Evolutionary conservation across 148 eudicot genomes (phyloP).

Genomic region (Pharnaceum exiguum): DNA sequence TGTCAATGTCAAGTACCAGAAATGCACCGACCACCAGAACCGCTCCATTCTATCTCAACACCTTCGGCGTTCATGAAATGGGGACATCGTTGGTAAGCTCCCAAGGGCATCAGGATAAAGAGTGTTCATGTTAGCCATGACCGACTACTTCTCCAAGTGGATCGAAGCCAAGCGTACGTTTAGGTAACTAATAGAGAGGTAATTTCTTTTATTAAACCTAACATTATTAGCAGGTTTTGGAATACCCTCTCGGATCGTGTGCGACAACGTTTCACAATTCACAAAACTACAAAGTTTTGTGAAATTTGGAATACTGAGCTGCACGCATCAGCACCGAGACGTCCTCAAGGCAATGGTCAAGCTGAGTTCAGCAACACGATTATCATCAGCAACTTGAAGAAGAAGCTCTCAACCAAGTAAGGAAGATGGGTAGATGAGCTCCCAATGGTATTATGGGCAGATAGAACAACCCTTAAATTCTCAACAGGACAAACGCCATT

Average conservation of each 20-base stretch:
- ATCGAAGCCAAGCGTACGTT: background rate
- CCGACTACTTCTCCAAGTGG: conserved; percentile 1
- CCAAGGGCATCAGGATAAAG: background rate
- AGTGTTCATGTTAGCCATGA: background rate
- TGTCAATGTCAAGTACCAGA: too few species aligned
- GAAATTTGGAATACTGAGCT: background rate
- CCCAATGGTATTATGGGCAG: too few species aligned
- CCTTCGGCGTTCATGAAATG: background rate
- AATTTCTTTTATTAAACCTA: background rate
- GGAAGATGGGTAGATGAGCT: too few species aligned
- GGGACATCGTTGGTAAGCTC: background rate
- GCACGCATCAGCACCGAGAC: background rate
- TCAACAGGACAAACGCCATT: too few species aligned
- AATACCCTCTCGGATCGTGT: background rate
- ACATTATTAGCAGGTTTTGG: background rate
- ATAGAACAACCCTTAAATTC: too few species aligned
- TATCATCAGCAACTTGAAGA: too few species aligned
- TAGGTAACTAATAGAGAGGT: background rate
- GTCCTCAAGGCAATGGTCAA: too few species aligned
- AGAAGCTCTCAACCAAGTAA: too few species aligned
- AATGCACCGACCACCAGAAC: too few species aligned
- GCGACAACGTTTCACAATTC: background rate
- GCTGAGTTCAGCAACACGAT: too few species aligned
- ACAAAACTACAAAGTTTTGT: background rate
- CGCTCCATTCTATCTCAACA: too few species aligned